A percentile compares a stretch with the other conserved stretches of the same genome.
Evolutionary conservation across 2,329 filamentous ascomycete species (phyloP).

Genomic region (Parastagonospora nodorum): DNA sequence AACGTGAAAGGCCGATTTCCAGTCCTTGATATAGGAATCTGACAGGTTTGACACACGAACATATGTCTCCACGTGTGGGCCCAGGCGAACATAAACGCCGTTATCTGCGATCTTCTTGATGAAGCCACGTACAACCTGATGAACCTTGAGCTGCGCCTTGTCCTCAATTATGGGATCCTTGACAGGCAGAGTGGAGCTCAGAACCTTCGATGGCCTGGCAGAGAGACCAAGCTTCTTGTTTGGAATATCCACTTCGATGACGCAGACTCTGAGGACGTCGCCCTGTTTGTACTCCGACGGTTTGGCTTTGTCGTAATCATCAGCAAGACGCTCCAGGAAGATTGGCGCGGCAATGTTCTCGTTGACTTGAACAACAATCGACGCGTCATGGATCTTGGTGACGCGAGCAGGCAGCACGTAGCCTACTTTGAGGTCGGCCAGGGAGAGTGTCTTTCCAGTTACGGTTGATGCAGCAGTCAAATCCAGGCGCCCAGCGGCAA

Average conservation of each 20-base stretch:
- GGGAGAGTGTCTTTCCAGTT: slow-evolving; percentile 63
- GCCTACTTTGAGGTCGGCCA: slow-evolving; percentile 74
- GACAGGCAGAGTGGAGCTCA: slow-evolving; percentile 82
- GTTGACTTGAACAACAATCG: slow-evolving; percentile 83
- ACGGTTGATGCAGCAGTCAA: slow-evolving; percentile 74
- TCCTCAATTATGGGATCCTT: slow-evolving; percentile 79
- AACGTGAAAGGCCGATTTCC: slow-evolving; percentile 86
- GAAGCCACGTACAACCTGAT: slow-evolving; percentile 86
- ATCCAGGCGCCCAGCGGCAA: slow-evolving; percentile 75
- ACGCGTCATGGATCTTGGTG: slow-evolving; percentile 82
- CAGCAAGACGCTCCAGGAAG: slow-evolving; percentile 79
- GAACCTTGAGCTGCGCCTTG: slow-evolving; percentile 71
- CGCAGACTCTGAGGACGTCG: slow-evolving; percentile 84
- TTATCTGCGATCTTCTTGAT: slow-evolving; percentile 88
- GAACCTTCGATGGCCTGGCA: slow-evolving; percentile 80
- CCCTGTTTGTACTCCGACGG: slow-evolving; percentile 78
- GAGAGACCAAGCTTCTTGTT: slow-evolving; percentile 88
- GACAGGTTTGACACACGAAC: slow-evolving; percentile 88
- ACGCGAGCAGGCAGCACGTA: slow-evolving; percentile 83
- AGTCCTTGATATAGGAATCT: slow-evolving; percentile 90
- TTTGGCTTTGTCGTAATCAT: slow-evolving; percentile 83
- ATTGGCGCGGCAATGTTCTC: slow-evolving; percentile 79
- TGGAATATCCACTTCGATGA: slow-evolving; percentile 76
- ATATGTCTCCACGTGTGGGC: slow-evolving; percentile 78
- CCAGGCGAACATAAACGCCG: slow-evolving; percentile 84